Evolutionary conservation across 768 basidiomycete genomes (phyloP).

Genomic region (Podaxis sp.): DNA sequence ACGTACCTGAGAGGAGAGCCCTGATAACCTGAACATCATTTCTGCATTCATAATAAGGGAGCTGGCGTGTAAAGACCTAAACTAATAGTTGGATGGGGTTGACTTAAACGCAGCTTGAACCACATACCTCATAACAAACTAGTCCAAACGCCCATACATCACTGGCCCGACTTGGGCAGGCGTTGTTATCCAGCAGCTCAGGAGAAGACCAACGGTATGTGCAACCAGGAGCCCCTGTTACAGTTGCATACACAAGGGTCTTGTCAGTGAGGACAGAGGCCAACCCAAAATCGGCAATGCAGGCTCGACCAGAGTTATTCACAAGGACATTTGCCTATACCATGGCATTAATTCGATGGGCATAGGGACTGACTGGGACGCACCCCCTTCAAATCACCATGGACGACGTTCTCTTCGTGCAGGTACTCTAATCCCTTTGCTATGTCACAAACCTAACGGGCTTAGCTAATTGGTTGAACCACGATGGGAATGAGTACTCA

Average conservation of each 20-base stretch:
- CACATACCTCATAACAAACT: not conserved
- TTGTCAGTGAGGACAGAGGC: not conserved
- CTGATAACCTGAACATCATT: too few relatives aligned
- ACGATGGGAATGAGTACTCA: not conserved
- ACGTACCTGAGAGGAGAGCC: too few relatives aligned
- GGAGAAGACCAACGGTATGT: not conserved
- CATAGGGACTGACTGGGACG: not conserved
- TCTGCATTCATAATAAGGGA: too few relatives aligned
- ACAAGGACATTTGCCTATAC: conserved; percentile 4
- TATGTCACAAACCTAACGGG: not conserved
- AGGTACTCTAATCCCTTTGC: not conserved
- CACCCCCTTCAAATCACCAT: conserved; percentile 9
- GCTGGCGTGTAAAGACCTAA: too few relatives aligned
- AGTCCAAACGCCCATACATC: not conserved
- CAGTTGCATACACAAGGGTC: not conserved
- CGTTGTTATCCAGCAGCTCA: not conserved
- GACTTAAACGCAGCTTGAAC: not conserved
- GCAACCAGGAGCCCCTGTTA: not conserved
- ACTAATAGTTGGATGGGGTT: not conserved
- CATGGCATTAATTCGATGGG: not conserved
- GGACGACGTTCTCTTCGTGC: not conserved
- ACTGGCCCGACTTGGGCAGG: not conserved
- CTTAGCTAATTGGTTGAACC: not conserved
- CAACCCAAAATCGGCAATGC: not conserved
- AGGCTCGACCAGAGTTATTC: not conserved